Base-by-base conservation (phyloP, 1,284 basidiomycete species). In the Earliella scabrosa region DNA sequence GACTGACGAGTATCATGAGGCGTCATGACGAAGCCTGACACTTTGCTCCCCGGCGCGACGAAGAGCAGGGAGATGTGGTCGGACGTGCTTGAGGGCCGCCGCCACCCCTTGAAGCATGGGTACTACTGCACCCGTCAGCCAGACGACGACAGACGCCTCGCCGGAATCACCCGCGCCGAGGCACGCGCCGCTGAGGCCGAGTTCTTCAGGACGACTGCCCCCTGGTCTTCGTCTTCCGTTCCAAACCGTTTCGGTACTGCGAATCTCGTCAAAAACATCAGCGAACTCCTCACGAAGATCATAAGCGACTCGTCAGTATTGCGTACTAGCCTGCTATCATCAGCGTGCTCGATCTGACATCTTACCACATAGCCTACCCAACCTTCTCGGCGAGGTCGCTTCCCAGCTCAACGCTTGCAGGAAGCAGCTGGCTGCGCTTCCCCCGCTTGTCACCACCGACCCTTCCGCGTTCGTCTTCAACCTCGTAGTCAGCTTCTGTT, bases 111-210 rank as follows among this genome's bases (percentile, higher is more conserved):
- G 6, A 40, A 40, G 3, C 83, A 84, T 41, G 87, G 87, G 0
- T 88, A 88, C 61, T 87, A 82, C 58, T 87, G 84, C 44, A 82
- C 85, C 35, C 82, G 83, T 31, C 81, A 86, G 21, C 82, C 85
- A 0, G 79, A 86, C 50, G 85, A 88, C 59, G 73, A 68, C 1
- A 80, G 85, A 54, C 78, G 87, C 0, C 61, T 65, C 9, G 59
- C 65, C 5, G 68, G 70, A 1, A 70, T 80, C 7, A 70, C 78
- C 0, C 67, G 71, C 11, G 51, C 64, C 0, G 74, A 75, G 18
- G 75, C 79, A 0, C 75, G 82, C 39, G 55, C 57, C 3, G 66
- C 69, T 0, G 81, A 82, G 11, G 46, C 64, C 0, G 56, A 71
- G 0, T 88, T 79, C 59, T 88, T 89, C 60, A 64, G 73, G 4